Base-by-base conservation (phyloP, 2,329 filamentous ascomycete species). In the Corinectria fuckeliana region DNA sequence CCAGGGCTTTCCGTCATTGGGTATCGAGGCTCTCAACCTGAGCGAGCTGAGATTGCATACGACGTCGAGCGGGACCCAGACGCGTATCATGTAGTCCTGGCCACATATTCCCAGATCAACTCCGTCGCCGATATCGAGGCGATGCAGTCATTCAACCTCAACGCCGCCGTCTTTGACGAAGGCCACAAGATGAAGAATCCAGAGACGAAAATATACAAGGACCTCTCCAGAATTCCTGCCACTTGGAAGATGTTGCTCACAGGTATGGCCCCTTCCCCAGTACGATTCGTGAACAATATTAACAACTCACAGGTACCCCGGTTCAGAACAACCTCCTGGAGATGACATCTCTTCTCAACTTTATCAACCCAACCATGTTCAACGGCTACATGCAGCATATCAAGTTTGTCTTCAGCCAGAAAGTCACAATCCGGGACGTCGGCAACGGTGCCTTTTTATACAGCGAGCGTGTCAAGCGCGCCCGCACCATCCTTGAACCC, bases 241-340 rank as follows among this genome's bases (percentile, higher is more conserved):
- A 80, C 86, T n/a, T 97, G 95, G 83, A 88, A 93, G 62, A 85
- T 99, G 50, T 82, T 99, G 4, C 84, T 99, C 9, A 79, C 77
- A 11, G 76, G 76, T 77, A 67, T 47, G 62, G 38, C 20, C 3
- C 9, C 7, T 39, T 32, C 20, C 11, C 14, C 9, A 6, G 10
- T 25, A 20, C 13, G 5, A 14, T 5, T 9, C 25, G 18, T 14
- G 4, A 13, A 30, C 11, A 18, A 8, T 36, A 26, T 67, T 76
- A 38, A 74, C 39, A 25, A 5, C n/a, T 32, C 23, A 92, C 89
- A 25, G 95, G 95, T 39, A 99, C 95, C 0, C 95, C 95, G 0
- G 84, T 99, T 2, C 92, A 96, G 74, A 96, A 99, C 78, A 98
- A 98, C 73, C 81, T 99, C 18, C 89, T 94, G 72, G 95, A 99